These are phyloP conservation scores for Stylosanthes scabra DNA, from an alignment of 331 rosid species.

Conservation along the genomic window DNA sequence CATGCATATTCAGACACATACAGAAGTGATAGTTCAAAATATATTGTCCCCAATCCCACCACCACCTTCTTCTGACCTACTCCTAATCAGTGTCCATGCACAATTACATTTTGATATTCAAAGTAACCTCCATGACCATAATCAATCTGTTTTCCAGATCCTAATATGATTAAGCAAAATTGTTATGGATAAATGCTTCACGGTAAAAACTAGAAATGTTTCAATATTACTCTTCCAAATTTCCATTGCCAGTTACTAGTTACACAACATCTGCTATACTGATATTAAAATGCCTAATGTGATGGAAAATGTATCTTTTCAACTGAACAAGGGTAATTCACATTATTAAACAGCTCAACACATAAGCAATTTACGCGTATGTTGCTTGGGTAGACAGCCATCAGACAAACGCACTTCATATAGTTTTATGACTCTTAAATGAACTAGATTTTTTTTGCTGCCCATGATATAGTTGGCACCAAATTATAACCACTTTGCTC, in stretches of 20 bases:
- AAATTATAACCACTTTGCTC: slow-evolving; percentile 4
- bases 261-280: slow-evolving; percentile 15
- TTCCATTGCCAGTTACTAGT: not conserved
- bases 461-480: not conserved
- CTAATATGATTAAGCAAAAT: too few species aligned
- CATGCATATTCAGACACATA: not conserved
- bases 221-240: not conserved
- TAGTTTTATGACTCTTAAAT: slow-evolving; percentile 4
- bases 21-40: slow-evolving; percentile 5
- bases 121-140: not conserved
- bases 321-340: not conserved
- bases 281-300: slow-evolving; percentile 17
- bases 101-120: slow-evolving; percentile 2
- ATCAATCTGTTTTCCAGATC: not conserved
- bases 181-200: not conserved
- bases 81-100: slow-evolving; percentile 1
- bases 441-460: slow-evolving; percentile 15
- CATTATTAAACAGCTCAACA: slow-evolving; percentile 21
- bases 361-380: slow-evolving; percentile 8
- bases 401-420: not conserved
- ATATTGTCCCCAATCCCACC: not conserved
- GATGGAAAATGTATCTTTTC: not conserved
- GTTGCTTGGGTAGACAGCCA: slow-evolving; percentile 4
- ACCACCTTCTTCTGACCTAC: not conserved
- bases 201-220: slow-evolving; percentile 10